Conservation (phyloP, 2,329 filamentous ascomycete genomes). For the Hypoxylon sp. region DNA sequence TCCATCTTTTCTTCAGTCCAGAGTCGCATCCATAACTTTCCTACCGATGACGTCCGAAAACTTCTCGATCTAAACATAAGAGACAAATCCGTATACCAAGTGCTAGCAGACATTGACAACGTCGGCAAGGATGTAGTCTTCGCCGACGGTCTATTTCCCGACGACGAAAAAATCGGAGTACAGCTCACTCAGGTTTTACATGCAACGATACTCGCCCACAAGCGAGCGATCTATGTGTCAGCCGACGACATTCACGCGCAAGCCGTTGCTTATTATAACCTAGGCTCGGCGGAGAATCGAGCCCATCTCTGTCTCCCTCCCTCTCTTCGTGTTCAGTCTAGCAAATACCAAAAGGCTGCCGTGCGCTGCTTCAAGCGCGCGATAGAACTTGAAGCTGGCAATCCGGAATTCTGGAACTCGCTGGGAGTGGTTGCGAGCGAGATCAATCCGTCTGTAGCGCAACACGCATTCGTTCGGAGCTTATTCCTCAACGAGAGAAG, state of each 20-base stretch:
- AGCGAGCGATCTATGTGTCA: slow-evolving; percentile 79
- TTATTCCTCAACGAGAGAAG: slow-evolving; percentile 91
- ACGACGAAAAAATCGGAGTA: slow-evolving; percentile 57
- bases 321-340: slow-evolving; percentile 62
- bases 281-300: slow-evolving; percentile 91
- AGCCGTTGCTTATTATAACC: slow-evolving; percentile 95
- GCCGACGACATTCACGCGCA: slow-evolving; percentile 82
- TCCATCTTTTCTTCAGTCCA: slow-evolving; percentile 84
- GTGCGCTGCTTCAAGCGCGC: slow-evolving; percentile 93
- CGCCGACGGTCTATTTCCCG: slow-evolving; percentile 54
- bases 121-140: slow-evolving; percentile 56
- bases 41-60: slow-evolving; percentile 61
- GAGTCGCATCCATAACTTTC: slow-evolving; percentile 69
- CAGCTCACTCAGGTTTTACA: slow-evolving; percentile 69
- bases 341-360: slow-evolving; percentile 78
- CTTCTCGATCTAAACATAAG: slow-evolving; percentile 66
- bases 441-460: slow-evolving; percentile 85
- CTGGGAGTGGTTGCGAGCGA: slow-evolving; percentile 89
- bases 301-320: slow-evolving; percentile 73
- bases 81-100: slow-evolving; percentile 62
- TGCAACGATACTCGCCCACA: slow-evolving; percentile 83
- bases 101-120: slow-evolving; percentile 74
- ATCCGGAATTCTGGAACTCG: slow-evolving; percentile 96
- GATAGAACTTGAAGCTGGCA: slow-evolving; percentile 93
- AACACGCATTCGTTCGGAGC: slow-evolving; percentile 92